Base-by-base conservation (phyloP, 345 rosid species). In the Ailanthus altissimus region DNA sequence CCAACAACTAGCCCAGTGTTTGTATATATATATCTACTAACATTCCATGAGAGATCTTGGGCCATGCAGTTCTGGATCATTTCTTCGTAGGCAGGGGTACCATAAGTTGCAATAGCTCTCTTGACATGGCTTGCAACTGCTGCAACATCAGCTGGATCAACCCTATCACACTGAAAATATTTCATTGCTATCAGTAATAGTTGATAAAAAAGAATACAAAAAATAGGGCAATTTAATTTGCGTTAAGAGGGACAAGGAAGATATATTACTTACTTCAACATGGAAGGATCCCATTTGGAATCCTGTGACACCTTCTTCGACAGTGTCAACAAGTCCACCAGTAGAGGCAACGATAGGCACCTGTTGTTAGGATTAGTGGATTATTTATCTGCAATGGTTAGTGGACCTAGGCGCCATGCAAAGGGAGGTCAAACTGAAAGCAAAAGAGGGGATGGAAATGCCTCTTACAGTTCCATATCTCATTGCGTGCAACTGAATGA, bases 41-140 rank as follows among this genome's bases (percentile, higher is more conserved):
- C 98, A 98, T 93, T 93, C 99, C 98, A 96, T 47, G 99, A 96
- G 70, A 92, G 84, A 75, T 96, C 98, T 81, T 87, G 92, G 56
- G 90, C 89, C 99, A 96, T 96, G 80, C 99, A 88, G 76, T 90
- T 96, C 82, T 78, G 84, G 67, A 92, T 88, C 90, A 96, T 93
- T 84, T 96, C 97, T 77, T 77, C 80, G 70, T 91, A 66, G 71
- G 88, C 90, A 8, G 88, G 61, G 38, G 94, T 90, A 42, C 85
- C 97, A 49, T 80, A 92, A 53, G 84, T 73, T 75, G 81, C 84
- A 21, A 93, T 79, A 23, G 96, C 99, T 84, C 90, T 87, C 6
- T 63, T 77, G 26, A 90, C 97, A 21, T 83, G 80, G 53, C 8
- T 86, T 58, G 92, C 88, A 60, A 91, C 78, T 63, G 95, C 90